A percentile compares a stretch with the other conserved stretches of the same genome.
phyloP scores from a whole-genome alignment of 2,329 filamentous ascomycete genomes.

The Polychaeton citri region DNA sequence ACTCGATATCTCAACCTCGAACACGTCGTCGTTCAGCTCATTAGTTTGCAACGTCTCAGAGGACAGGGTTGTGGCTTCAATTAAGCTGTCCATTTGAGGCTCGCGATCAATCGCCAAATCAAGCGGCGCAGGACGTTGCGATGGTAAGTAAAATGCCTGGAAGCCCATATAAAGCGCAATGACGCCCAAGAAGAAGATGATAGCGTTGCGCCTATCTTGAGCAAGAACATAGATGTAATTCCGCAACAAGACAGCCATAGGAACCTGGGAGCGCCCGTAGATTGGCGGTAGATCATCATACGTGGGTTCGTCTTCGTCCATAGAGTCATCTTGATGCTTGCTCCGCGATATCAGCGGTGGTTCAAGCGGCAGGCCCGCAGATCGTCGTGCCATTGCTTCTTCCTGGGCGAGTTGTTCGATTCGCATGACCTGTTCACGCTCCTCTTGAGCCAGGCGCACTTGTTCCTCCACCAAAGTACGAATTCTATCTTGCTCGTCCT shows the following conservation, averaged over 20 bases:
- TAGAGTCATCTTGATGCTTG: neutral
- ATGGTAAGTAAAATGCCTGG: neutral
- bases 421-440: constrained; percentile 1
- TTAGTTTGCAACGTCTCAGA: too few relatives aligned
- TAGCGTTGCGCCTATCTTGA: constrained; percentile 40
- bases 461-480: constrained; percentile 11
- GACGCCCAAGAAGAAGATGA: constrained; percentile 31
- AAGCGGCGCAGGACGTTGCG: too few relatives aligned
- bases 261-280: constrained; percentile 29
- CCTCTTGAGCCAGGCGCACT: constrained; percentile 5
- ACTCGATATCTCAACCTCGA: too few relatives aligned
- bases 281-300: constrained; percentile 13
- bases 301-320: neutral
- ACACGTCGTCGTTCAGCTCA: too few relatives aligned
- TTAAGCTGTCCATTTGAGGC: too few relatives aligned
- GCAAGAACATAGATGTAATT: constrained; percentile 42
- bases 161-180: neutral
- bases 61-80: too few relatives aligned
- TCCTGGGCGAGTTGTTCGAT: constrained; percentile 3
- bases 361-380: neutral
- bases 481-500: constrained; percentile 17
- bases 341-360: neutral
- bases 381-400: neutral
- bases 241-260: constrained; percentile 36
- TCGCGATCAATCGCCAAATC: too few relatives aligned